These are phyloP conservation scores for Apiotrichum domesticum DNA, from an alignment of 1,284 basidiomycete genomes.

Conservation along the genomic window DNA sequence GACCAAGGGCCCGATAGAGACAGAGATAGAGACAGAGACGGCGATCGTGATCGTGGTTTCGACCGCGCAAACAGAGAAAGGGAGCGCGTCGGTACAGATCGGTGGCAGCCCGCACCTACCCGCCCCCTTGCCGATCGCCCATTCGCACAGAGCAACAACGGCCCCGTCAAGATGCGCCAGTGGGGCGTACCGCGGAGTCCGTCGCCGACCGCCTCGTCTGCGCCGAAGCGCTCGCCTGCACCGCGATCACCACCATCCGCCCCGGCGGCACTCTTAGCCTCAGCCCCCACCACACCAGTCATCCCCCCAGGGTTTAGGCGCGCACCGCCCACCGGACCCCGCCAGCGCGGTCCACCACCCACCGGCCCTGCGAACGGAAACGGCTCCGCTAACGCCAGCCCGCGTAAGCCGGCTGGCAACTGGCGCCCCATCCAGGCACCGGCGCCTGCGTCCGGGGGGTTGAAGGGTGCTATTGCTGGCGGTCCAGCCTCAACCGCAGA, in stretches of 20 bases:
- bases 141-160: constrained; percentile 1
- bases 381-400: neutral
- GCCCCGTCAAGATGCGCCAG: constrained; percentile 15
- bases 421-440: constrained; percentile 1
- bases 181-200: constrained; percentile 9
- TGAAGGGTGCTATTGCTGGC: neutral
- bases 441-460: neutral
- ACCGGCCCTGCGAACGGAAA: constrained; percentile 2
- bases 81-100: neutral
- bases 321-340: neutral
- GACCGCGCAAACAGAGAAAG: neutral
- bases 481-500: neutral
- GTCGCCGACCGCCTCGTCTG: neutral
- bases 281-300: neutral
- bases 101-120: neutral
- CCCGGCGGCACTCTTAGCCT: neutral
- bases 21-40: constrained; percentile 6
- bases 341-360: neutral
- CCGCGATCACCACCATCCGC: neutral
- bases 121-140: neutral
- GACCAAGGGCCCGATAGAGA: constrained; percentile 5
- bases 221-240: neutral
- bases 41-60: neutral
- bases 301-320: neutral
- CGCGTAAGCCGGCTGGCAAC: neutral